phyloP scores from a whole-genome alignment of 169 alveolate genomes.

The Plasmodium inui region DNA sequence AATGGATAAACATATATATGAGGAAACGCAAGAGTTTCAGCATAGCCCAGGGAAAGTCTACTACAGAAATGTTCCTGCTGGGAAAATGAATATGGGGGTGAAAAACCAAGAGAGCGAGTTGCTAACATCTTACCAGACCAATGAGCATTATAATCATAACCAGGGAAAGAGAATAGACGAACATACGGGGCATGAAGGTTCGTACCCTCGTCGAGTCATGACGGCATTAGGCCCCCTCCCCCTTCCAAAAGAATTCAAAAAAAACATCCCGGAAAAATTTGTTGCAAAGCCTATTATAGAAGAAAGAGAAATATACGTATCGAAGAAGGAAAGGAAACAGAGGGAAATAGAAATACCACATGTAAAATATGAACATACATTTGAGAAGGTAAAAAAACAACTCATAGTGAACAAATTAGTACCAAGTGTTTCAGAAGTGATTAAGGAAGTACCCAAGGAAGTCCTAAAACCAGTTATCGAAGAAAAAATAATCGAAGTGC shows the following conservation, averaged over 20 bases:
- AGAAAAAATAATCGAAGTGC: conserved; percentile 89
- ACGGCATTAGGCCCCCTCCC: conserved; percentile 91
- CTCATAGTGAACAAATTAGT: conserved; percentile 84
- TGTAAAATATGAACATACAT: conserved; percentile 88
- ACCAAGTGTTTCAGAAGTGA: conserved; percentile 85
- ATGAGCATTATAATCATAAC: background rate
- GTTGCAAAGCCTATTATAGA: conserved; percentile 89
- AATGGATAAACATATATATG: conserved; percentile 67
- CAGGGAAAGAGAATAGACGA: conserved; percentile 14
- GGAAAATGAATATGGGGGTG: background rate
- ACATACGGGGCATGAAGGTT: conserved; percentile 52
- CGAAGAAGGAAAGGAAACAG: conserved; percentile 88
- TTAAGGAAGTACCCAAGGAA: conserved; percentile 86
- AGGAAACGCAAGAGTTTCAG: conserved; percentile 6
- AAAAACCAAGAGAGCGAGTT: background rate
- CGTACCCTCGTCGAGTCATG: conserved; percentile 87
- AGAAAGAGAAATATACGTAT: conserved; percentile 88
- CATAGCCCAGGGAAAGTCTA: background rate
- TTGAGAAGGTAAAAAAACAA: conserved; percentile 82
- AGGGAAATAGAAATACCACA: conserved; percentile 89
- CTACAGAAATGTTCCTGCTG: background rate
- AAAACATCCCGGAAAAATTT: conserved; percentile 88
- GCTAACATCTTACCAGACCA: background rate
- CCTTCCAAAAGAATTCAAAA: conserved; percentile 86
- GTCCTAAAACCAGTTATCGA: conserved; percentile 88